These are phyloP conservation scores for Pichia sporocuriosa DNA, from an alignment of 805 yeast species.

Conservation along the genomic window DNA sequence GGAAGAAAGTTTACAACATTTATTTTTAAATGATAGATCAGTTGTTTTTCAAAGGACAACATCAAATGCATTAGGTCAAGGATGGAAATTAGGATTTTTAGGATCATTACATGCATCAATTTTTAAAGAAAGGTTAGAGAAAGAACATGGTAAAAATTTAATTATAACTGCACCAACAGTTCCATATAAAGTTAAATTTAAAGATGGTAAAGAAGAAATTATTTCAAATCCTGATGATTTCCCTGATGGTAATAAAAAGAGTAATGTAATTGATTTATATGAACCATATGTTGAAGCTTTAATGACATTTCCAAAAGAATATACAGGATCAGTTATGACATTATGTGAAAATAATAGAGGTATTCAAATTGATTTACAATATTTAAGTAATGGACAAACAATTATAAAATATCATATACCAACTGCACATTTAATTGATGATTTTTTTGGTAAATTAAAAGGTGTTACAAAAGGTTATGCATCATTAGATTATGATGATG, in stretches of 20 bases:
- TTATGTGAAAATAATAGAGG: conserved; percentile 84
- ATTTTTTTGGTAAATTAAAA: conserved; percentile 89
- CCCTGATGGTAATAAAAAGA: conserved; percentile 51
- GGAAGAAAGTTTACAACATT: conserved; percentile 83
- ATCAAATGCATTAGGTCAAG: conserved; percentile 91
- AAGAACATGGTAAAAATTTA: conserved; percentile 88
- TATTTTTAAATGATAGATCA: conserved; percentile 86
- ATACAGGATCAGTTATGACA: conserved; percentile 78
- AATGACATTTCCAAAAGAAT: conserved; percentile 87
- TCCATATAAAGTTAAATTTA: conserved; percentile 72
- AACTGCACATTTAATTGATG: conserved; percentile 84
- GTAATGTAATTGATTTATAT: conserved; percentile 42
- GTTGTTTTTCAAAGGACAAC: conserved; percentile 87
- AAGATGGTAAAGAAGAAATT: conserved; percentile 55
- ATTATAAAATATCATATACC: conserved; percentile 76
- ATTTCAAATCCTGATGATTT: conserved; percentile 91
- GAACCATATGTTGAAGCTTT: conserved; percentile 90
- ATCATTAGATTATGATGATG: conserved; percentile 89
- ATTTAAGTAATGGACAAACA: conserved; percentile 74
- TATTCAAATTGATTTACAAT: conserved; percentile 69
- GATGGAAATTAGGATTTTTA: conserved; percentile 93
- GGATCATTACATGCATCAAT: conserved; percentile 96
- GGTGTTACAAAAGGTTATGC: conserved; percentile 91
- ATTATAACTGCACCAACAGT: conserved; percentile 95
- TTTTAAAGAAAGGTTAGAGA: conserved; percentile 83